Base-by-base conservation (phyloP, 192 early-diverging fungal genomes). In the Coemansia sp. region DNA sequence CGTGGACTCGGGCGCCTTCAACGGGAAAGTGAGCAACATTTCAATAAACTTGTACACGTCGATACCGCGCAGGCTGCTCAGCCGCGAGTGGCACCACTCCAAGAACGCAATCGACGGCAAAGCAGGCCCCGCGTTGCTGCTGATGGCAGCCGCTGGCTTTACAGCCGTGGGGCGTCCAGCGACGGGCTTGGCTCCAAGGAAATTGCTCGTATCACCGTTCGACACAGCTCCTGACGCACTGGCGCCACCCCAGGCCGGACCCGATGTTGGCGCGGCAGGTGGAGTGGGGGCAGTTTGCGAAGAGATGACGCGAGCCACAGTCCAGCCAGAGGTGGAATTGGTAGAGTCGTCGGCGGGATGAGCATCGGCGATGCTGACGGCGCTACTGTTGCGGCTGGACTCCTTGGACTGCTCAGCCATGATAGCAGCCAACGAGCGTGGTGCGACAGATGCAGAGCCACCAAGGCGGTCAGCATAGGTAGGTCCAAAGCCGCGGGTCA, bases 1-100 rank as follows among this genome's bases (percentile, higher is more conserved):
- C 3, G 89, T 87, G 27, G 81, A 76, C 4, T 88, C 84, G 38
- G 86, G 79, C 7, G 78, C 76, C 68, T 91, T 85, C 50, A 89
- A 60, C 2, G 89, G 89, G 79, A 93, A 93, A 6, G 89, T 86
- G 50, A 93, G 71, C 41, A 93, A 75, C 85, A 93, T 88, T 69
- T 88, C 81, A 58, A 93, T 87, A 59, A 92, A 92, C 55, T 93
- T 91, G 52, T 89, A 87, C 11, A 78, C 71, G 80, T 71, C 55
- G 55, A 85, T 84, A 66, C 87, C 85, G 56, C 84, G 87, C 8
- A 89, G 76, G 49, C 83, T 85, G 68, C 83, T 85, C 40, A 93
- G 75, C 15, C 87, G 79, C 30, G 87, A 70, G 47, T 87, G 75
- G 75, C 89, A 90, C 92, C 92, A 93, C 59, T 84, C 78, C 52